Conservation (phyloP, 2,329 filamentous ascomycete species). For the Byssothecium circinans region DNA sequence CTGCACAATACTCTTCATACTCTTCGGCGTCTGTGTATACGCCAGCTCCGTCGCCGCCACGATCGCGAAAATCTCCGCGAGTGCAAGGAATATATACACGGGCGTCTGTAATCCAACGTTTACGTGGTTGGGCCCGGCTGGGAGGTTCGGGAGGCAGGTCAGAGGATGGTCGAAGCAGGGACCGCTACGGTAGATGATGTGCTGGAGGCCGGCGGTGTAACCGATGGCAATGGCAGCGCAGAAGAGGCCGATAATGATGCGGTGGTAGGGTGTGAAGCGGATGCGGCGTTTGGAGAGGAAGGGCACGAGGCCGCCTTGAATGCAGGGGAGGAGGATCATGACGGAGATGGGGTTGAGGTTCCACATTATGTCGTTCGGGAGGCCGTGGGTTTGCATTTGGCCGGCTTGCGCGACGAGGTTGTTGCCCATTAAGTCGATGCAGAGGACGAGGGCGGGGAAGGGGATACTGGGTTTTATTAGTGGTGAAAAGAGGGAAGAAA, state of each 20-base stretch:
- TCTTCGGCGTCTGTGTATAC: conserved; percentile 47
- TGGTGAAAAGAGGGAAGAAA: background rate
- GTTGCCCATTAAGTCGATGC: conserved; percentile 43
- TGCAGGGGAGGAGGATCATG: conserved; percentile 36
- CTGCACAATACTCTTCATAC: conserved; percentile 46
- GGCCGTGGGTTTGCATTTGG: conserved; percentile 35
- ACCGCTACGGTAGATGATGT: conserved; percentile 33
- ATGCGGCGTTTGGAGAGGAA: conserved; percentile 31
- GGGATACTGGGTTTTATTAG: conserved; percentile 21
- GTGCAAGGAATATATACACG: conserved; percentile 40
- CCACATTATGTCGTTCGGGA: conserved; percentile 42
- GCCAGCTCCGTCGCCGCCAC: conserved; percentile 49
- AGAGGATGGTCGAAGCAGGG: conserved; percentile 42
- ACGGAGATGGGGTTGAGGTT: conserved; percentile 34
- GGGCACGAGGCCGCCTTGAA: conserved; percentile 33
- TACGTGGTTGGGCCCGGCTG: conserved; percentile 22
- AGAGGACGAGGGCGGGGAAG: conserved; percentile 40
- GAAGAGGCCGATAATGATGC: conserved; percentile 37
- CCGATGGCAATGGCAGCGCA: conserved; percentile 33
- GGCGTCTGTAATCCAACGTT: conserved; percentile 48
- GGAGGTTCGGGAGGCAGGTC: conserved; percentile 22
- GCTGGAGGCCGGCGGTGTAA: conserved; percentile 35
- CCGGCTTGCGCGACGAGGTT: conserved; percentile 43
- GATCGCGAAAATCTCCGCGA: conserved; percentile 49
- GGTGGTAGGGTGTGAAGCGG: conserved; percentile 30